phyloP scores from a whole-genome alignment of 345 rosid genomes.

The Cardiospermum halicacabum region DNA sequence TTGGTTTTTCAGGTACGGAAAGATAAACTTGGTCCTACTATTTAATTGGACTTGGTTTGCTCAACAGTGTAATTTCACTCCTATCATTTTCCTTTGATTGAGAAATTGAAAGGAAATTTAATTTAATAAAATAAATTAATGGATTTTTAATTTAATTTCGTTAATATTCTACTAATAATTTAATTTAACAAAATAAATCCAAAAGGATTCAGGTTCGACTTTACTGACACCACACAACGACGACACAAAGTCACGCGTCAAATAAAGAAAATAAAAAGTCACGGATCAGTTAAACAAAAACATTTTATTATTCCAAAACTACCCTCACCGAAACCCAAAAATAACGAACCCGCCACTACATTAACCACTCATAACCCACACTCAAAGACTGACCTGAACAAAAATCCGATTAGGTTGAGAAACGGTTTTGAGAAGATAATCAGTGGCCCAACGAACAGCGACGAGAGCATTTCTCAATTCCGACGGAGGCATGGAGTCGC shows the following conservation, averaged over 20 bases:
- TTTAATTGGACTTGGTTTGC: not conserved
- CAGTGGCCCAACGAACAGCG: constrained; percentile 79
- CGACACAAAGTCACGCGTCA: too few relatives aligned
- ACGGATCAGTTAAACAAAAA: constrained; percentile 14
- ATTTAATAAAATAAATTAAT: too few relatives aligned
- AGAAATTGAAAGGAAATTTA: too few relatives aligned
- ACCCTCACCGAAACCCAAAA: not conserved
- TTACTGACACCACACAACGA: too few relatives aligned
- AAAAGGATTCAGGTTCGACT: too few relatives aligned
- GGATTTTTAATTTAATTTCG: too few relatives aligned
- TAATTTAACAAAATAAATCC: too few relatives aligned
- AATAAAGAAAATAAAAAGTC: not conserved
- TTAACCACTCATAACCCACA: too few relatives aligned
- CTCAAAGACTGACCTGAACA: constrained; percentile 61
- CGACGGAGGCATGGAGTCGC: constrained; percentile 63
- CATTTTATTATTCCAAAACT: not conserved
- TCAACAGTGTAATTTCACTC: not conserved
- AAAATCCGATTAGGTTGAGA: constrained; percentile 91
- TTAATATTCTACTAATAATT: too few relatives aligned
- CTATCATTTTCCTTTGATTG: too few relatives aligned
- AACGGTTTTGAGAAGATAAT: constrained; percentile 74
- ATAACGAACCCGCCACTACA: not conserved
- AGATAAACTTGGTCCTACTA: not conserved
- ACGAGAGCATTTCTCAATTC: constrained; percentile 60
- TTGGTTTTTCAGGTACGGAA: not conserved